Evolutionary conservation across 805 yeast genomes (phyloP).

Genomic region (Komagataella kurtzmanii): DNA sequence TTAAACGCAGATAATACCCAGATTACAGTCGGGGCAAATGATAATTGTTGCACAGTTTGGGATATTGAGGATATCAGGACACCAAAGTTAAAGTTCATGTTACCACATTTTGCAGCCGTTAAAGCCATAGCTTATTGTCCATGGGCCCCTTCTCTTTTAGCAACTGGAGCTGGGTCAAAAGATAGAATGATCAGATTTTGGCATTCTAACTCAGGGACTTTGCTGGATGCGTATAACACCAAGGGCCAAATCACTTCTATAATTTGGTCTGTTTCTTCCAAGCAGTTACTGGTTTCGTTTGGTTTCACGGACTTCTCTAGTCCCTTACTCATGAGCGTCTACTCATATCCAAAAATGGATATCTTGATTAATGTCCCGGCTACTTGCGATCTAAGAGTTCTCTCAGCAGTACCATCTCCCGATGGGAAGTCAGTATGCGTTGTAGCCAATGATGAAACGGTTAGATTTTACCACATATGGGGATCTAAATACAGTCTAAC

Average conservation of each 20-base stretch:
- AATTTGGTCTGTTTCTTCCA: slow-evolving; percentile 54
- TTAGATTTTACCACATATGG: slow-evolving; percentile 70
- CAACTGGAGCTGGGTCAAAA: slow-evolving; percentile 84
- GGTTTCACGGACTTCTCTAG: slow-evolving; percentile 55
- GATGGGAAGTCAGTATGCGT: slow-evolving; percentile 50
- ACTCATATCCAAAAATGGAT: slow-evolving; percentile 53
- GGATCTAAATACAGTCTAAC: slow-evolving; percentile 21
- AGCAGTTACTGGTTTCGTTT: slow-evolving; percentile 65
- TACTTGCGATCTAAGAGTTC: slow-evolving; percentile 37
- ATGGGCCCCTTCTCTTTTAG: slow-evolving; percentile 68
- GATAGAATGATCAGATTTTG: slow-evolving; percentile 76
- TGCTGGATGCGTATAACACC: slow-evolving; percentile 42
- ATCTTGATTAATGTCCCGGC: slow-evolving; percentile 35
- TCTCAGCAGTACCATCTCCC: slow-evolving; percentile 58
- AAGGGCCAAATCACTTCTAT: slow-evolving; percentile 70
- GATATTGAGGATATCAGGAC: slow-evolving; percentile 27
- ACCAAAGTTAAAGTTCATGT: slow-evolving; percentile 31
- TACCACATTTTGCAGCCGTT: slow-evolving; percentile 76
- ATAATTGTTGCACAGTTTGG: slow-evolving; percentile 73
- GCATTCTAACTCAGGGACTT: slow-evolving; percentile 73
- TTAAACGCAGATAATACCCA: slow-evolving; percentile 38
- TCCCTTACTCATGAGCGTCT: slow-evolving; percentile 43
- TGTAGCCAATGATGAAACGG: slow-evolving; percentile 68
- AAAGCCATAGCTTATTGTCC: slow-evolving; percentile 88
- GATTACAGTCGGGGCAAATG: slow-evolving; percentile 76